A percentile compares a stretch with the other conserved stretches of the same genome.
These are phyloP conservation scores for Boeremia exigua DNA, from an alignment of 2,329 filamentous ascomycete genomes.

Conservation along the genomic window DNA sequence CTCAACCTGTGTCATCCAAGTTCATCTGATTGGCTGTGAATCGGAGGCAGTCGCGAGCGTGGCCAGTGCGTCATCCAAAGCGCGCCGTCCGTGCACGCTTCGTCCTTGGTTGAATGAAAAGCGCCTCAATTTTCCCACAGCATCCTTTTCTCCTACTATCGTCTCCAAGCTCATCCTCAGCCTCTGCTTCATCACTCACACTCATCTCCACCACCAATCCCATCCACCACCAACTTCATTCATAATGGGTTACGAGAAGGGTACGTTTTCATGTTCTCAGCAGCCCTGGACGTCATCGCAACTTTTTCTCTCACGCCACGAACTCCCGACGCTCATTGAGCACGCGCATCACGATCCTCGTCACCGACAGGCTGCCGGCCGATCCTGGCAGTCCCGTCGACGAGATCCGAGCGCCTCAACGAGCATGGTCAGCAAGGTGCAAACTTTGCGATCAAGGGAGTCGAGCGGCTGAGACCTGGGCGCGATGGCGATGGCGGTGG, in stretches of 20 bases:
- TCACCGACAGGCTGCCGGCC: constrained; percentile 12
- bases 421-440: constrained; percentile 23
- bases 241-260: constrained; percentile 51
- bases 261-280: constrained; percentile 38
- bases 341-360: constrained; percentile 20
- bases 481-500: constrained; percentile 6
- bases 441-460: constrained; percentile 37
- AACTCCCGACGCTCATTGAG: constrained; percentile 33
- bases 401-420: constrained; percentile 12
- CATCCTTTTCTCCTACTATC: constrained; percentile 18
- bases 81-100: constrained; percentile 16
- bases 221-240: constrained; percentile 25
- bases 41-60: neutral
- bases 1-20: constrained; percentile 8
- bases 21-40: constrained; percentile 7
- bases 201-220: constrained; percentile 24
- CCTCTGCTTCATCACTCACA: constrained; percentile 19
- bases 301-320: constrained; percentile 25
- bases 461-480: constrained; percentile 22
- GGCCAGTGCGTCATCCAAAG: constrained; percentile 11
- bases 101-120: constrained; percentile 30
- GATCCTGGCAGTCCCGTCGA: neutral
- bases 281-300: constrained; percentile 38
- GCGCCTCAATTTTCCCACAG: constrained; percentile 20
- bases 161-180: constrained; percentile 19